phyloP scores from a whole-genome alignment of 306 rosid species.

The Acmispon strigosus region DNA sequence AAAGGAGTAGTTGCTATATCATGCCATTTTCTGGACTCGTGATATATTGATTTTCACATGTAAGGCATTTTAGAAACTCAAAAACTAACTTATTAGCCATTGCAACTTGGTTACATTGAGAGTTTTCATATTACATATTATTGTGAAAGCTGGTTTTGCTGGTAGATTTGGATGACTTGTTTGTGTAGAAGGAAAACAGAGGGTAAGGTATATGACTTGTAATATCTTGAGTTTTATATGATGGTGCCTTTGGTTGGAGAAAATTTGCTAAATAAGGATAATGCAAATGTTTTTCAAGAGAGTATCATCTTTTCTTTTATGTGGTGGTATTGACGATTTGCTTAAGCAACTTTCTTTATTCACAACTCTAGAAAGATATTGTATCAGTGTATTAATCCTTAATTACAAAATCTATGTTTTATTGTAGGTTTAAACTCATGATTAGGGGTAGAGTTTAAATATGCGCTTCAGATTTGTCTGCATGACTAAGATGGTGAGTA shows the following conservation, averaged over 20 bases:
- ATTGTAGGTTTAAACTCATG: slow-evolving; percentile 13
- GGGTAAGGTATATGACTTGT: neutral
- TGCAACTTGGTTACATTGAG: neutral
- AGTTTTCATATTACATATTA: neutral
- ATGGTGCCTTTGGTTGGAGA: neutral
- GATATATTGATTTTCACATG: neutral
- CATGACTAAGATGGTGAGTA: neutral
- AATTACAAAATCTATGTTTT: neutral
- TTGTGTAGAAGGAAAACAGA: neutral
- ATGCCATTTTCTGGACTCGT: too few relatives aligned
- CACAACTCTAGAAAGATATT: neutral
- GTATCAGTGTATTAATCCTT: neutral
- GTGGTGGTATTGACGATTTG: neutral
- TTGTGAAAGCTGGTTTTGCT: neutral
- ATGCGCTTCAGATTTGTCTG: neutral
- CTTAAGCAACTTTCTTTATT: neutral
- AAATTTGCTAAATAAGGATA: neutral
- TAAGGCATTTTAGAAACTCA: neutral
- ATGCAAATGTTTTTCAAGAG: neutral
- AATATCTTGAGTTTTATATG: neutral
- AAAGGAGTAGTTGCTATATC: too few relatives aligned
- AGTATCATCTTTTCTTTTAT: neutral
- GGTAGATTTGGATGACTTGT: neutral
- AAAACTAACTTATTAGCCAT: neutral
- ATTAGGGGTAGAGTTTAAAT: neutral